These are phyloP conservation scores for Setomelanomma holmii DNA, from an alignment of 2,329 filamentous ascomycete species.

Conservation along the genomic window DNA sequence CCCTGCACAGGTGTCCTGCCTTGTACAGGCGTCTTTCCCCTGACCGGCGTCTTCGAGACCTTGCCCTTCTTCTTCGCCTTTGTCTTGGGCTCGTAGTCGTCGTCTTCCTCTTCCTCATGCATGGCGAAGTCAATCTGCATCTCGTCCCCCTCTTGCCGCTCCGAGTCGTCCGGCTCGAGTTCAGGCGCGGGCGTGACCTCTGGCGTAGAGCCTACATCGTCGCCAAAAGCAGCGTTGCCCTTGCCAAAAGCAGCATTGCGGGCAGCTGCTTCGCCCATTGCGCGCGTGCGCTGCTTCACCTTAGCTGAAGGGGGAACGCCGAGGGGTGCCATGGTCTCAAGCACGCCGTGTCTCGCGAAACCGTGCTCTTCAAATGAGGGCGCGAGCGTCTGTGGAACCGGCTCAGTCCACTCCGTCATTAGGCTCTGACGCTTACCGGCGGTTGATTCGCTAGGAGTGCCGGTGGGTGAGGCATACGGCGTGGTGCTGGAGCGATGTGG, in stretches of 20 bases:
- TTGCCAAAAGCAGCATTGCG: constrained; percentile 53
- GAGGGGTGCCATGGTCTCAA: constrained; percentile 84
- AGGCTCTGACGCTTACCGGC: constrained; percentile 47
- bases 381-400: constrained; percentile 58
- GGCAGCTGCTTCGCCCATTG: constrained; percentile 44
- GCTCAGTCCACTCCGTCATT: constrained; percentile 64
- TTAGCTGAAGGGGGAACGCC: constrained; percentile 72
- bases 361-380: constrained; percentile 82
- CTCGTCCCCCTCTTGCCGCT: constrained; percentile 48
- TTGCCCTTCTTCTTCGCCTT: constrained; percentile 42
- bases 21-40: constrained; percentile 43
- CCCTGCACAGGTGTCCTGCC: constrained; percentile 39
- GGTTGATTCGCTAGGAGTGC: constrained; percentile 35
- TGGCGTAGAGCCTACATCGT: constrained; percentile 55
- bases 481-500: constrained; percentile 43
- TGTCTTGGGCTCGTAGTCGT: constrained; percentile 52
- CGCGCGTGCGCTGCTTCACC: constrained; percentile 63
- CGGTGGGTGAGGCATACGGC: constrained; percentile 40
- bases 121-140: constrained; percentile 37
- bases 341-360: constrained; percentile 74
- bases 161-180: constrained; percentile 48
- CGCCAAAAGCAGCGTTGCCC: constrained; percentile 44
- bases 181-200: constrained; percentile 53
- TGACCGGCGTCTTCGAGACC: constrained; percentile 42
- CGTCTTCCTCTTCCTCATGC: constrained; percentile 55